Base-by-base conservation (phyloP, 1,284 basidiomycete species). In the Fomitopsis pinicola region DNA sequence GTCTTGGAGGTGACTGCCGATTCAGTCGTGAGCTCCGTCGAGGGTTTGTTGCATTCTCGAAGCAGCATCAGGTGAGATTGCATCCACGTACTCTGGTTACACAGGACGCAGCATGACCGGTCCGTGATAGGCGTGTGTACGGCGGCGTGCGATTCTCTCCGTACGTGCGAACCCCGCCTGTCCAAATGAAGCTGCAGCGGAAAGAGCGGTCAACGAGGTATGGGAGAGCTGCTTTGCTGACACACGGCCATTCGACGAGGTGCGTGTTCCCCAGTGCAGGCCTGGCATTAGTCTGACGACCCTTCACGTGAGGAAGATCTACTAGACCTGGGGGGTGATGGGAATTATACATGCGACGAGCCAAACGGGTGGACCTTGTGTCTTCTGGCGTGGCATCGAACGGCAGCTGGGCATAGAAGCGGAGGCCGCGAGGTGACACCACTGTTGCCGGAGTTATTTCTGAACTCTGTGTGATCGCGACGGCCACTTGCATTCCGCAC, bases 221-320 rank as follows among this genome's bases (percentile, higher is more conserved):
- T 99, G 92, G 89, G 92, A 95, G 68, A 94, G 92, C 68, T 99
- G 97, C 76, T 97, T 95, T 77, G 88, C 85, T 55, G 97, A 99
- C 74, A 98, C 96, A 7, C 79, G 96, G 67, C 97, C 97, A 7
- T 99, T 98, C 75, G 97, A 98, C 75, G 95, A 98, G 87, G 93
- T 96, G 66, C 62, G 58, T 15, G 48, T 40, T 36, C 26, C n/a
- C 55, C 1, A 54, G 52, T 22, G 35, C 54, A 35, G 28, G 7
- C n/a, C 54, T 26, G 28, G 26, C 4, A 36, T 9, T 30, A 30
- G 15, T 22, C 30, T 35, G 40, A 22, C 57, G 50, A 38, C 22
- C 15, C 28, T 45, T 44, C 36, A 19, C 15, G n/a, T 42, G 22
- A 19, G 40, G 42, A 36, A 62, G 61, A 56, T 62, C 50, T 62